phyloP scores from a whole-genome alignment of 495 filamentous ascomycete species.

The Trichoderma asperelloides region DNA sequence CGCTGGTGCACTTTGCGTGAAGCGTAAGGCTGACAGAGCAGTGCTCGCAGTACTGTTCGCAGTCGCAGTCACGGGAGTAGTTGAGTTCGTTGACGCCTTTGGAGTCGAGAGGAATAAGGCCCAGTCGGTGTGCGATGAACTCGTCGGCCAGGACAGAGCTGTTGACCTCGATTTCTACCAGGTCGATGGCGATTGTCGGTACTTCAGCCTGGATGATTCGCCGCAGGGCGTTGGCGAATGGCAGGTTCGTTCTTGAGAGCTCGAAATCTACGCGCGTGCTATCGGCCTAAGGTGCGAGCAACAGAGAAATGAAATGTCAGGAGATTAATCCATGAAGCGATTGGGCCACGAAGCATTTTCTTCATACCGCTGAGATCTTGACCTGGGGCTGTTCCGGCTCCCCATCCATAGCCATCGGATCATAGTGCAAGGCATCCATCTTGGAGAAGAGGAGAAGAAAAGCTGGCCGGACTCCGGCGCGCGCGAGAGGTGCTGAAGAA shows the following conservation, averaged over 20 bases:
- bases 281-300: conserved; percentile 46
- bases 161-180: conserved; percentile 87
- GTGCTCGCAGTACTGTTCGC: conserved; percentile 82
- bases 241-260: conserved; percentile 67
- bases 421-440: conserved; percentile 51
- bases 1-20: conserved; percentile 69
- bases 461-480: conserved; percentile 10
- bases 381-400: conserved; percentile 59
- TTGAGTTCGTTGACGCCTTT: conserved; percentile 72
- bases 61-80: conserved; percentile 93
- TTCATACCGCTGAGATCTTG: conserved; percentile 59
- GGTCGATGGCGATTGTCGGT: conserved; percentile 88
- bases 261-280: conserved; percentile 69
- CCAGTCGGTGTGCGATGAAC: conserved; percentile 87
- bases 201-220: conserved; percentile 90
- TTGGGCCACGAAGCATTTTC: not conserved
- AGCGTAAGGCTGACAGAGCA: conserved; percentile 79
- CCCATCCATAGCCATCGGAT: conserved; percentile 49
- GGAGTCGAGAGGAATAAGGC: conserved; percentile 80
- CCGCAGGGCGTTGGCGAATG: conserved; percentile 90
- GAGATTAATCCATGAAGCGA: not conserved
- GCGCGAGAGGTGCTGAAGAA: conserved; percentile 7
- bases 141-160: conserved; percentile 93
- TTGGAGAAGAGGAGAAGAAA: conserved; percentile 4
- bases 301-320: not conserved